Evolutionary conservation across 345 rosid genomes (phyloP), one percentile per base, ranked within the genome.

Genomic region (Pugionium cornutum): DNA sequence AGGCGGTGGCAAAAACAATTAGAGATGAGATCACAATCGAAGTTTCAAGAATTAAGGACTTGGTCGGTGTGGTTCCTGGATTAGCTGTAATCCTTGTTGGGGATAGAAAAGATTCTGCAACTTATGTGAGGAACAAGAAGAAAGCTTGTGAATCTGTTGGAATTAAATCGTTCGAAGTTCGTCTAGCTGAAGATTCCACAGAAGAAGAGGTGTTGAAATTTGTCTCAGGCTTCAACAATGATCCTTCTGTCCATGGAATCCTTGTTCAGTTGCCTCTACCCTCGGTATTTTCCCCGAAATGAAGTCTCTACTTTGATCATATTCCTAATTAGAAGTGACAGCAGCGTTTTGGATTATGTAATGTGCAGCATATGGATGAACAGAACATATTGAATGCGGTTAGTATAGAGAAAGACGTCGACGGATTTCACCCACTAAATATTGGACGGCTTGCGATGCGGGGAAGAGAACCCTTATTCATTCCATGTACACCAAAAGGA

Each of bases 401-500:
- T 42, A 75, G 77, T 67, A 80, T 86, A 31, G 91, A 83, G 84
- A 92, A 87, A 77, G 98, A 89, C 68, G 96, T 89, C 27, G 98
- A 89, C 30, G 96, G 95, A 28, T 92, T 92, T 81, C 89, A 85
- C 74, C 96, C 98, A 0, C 53, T 87, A 53, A 92, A 89, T 75
- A 89, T 86, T 26, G 96, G 98, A 56, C 75, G 81, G 9, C 92
- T 92, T 55, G 92, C 96, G 1, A 89, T 89, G 95, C 78, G 87
- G 28, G 96, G 88, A 52, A 82, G 96, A 76, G 96, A 89, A 51
- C 92, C 96, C 2, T 62, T 83, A 52, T 92, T 92, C 40, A 78
- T 86, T 58, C 95, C 96, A 0, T 92, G 98, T 62, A 89, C 98
- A 0, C 98, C 98, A 3, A 89, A 89, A 80, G 98, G 91, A 67